Base-by-base conservation (phyloP, 2,329 filamentous ascomycete genomes). In the Cryphonectria parasitica region DNA sequence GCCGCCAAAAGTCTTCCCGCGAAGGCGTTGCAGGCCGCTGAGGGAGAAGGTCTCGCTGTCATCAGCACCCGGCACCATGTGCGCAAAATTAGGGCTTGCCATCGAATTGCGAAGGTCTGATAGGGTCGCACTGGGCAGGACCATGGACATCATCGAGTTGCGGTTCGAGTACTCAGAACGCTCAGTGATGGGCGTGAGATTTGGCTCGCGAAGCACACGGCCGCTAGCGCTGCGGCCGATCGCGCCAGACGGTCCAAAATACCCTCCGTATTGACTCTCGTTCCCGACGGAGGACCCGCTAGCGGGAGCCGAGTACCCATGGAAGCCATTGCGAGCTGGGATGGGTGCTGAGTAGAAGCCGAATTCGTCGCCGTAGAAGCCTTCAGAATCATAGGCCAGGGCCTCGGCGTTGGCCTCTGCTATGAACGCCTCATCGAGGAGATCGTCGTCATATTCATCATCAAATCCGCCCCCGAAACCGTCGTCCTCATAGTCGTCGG, bases 341-440 rank as follows among this genome's bases (percentile, higher is more conserved):
- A 78, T 6, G 0, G 88, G 87, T 1, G 85, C 84, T 0, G 95
- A 94, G 79, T 97, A 99, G 79, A 99, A 99, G 0, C 94, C 95
- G 77, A 99, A 99, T 79, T 99, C 96, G 75, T 94, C 91, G 0
- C 96, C 96, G 77, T 99, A 99, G 83, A 96, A 97, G 0, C 94
- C 95, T 74, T 98, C 95, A 8, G 91, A 91, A 77, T 99, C 96
- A 75, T 94, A 95, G 62, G 96, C 95, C 10, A 99, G 85, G 1
- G 92, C 96, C 78, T 96, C 95, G 0, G 95, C 95, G 75, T 99
- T 99, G 6, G 96, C 96, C 70, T 94, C 96, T 0, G 95, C 95
- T 72, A 99, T 97, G 75, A 98, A 96, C 43, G 90, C 90, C 75
- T 98, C 95, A 74, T 98, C 94, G 71, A 93, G 92, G 66, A 92